Percentiles rank a stretch among this genome's conserved stretches.
Conservation (phyloP, 1,284 basidiomycete species). For the Trametes versicolor region DNA sequence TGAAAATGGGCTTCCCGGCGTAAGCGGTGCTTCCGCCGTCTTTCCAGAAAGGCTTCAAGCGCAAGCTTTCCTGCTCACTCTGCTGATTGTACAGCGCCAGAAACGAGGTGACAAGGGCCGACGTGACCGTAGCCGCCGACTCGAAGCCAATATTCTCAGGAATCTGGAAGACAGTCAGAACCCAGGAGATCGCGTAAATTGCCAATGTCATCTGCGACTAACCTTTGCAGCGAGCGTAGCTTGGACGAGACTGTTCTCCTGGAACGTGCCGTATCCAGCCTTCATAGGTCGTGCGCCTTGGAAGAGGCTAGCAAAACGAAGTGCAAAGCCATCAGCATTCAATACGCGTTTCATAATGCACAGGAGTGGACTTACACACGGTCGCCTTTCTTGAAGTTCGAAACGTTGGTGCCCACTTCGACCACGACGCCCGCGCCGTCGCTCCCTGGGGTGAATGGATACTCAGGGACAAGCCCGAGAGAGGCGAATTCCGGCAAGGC, state of each 20-base stretch:
- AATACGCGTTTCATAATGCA: neutral
- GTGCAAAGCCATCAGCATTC: neutral
- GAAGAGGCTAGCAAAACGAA: constrained; percentile 35
- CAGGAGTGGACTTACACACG: constrained; percentile 25
- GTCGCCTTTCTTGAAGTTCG: constrained; percentile 27
- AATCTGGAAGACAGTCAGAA: constrained; percentile 28
- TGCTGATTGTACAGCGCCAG: constrained; percentile 50
- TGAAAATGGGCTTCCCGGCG: constrained; percentile 49
- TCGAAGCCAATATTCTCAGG: constrained; percentile 46
- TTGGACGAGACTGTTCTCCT: constrained; percentile 43
- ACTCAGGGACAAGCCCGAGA: constrained; percentile 32
- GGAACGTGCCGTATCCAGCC: constrained; percentile 39
- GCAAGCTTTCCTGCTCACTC: constrained; percentile 37
- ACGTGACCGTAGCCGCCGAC: constrained; percentile 50
- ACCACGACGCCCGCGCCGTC: constrained; percentile 36
- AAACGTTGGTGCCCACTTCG: constrained; percentile 32
- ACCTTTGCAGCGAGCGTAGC: constrained; percentile 43
- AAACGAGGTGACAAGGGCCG: constrained; percentile 50
- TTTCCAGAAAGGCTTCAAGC: constrained; percentile 43
- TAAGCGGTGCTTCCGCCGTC: constrained; percentile 49
- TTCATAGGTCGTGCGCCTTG: constrained; percentile 26
- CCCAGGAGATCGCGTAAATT: too few relatives aligned
- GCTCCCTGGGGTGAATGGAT: constrained; percentile 35
- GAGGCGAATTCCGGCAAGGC: constrained; percentile 43
- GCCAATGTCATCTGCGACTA: neutral